These are phyloP conservation scores for Linum tenue DNA, from an alignment of 345 rosid genomes.

Conservation along the genomic window DNA sequence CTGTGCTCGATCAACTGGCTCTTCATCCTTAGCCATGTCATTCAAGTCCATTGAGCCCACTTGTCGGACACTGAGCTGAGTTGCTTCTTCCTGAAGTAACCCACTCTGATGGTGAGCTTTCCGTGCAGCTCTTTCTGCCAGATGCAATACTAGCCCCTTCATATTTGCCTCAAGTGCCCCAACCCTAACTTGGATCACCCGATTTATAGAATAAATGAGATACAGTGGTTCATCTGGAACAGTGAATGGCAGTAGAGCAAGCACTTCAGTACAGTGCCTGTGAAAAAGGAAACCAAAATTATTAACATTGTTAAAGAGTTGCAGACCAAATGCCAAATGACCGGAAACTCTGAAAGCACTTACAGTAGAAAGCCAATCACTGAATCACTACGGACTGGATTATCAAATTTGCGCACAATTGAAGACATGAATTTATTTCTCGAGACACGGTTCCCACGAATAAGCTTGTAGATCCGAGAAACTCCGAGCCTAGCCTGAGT, in stretches of 20 bases:
- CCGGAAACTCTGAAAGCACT: conserved; percentile 24
- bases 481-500: conserved; percentile 94
- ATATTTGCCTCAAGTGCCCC: conserved; percentile 89
- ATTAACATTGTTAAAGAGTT: not conserved
- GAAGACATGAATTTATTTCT: conserved; percentile 97
- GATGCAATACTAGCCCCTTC: conserved; percentile 54
- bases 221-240: conserved; percentile 93
- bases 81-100: conserved; percentile 30
- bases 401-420: conserved; percentile 92
- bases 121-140: conserved; percentile 43
- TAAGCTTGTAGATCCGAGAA: conserved; percentile 89
- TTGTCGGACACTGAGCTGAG: not conserved
- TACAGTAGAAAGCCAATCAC: conserved; percentile 75
- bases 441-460: conserved; percentile 81
- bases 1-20: conserved; percentile 17
- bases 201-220: conserved; percentile 79
- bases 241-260: conserved; percentile 87
- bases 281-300: conserved; percentile 12
- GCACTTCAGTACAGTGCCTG: conserved; percentile 98
- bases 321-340: not conserved
- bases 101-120: conserved; percentile 38
- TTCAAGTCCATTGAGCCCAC: conserved; percentile 9
- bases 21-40: conserved; percentile 7
- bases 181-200: conserved; percentile 87
- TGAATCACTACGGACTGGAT: conserved; percentile 56